Base-by-base conservation (phyloP, 768 basidiomycete species). In the Daedaleopsis nitida region DNA sequence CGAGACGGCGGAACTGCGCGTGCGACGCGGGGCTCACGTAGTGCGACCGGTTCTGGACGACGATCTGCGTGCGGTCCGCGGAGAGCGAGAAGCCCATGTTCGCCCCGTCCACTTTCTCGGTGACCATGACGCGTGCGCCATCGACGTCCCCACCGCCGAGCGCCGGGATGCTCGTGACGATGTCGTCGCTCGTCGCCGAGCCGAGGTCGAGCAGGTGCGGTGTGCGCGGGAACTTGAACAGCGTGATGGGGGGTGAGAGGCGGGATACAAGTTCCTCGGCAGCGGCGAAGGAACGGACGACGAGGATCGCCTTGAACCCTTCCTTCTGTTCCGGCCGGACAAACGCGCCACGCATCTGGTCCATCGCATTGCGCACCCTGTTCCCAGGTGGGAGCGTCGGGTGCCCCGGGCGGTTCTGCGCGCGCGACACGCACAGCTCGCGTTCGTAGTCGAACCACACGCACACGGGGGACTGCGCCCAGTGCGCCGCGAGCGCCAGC, bases 81-180 rank as follows among this genome's bases (percentile, higher is more conserved):
- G 81, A 82, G 23, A 86, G 76, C 19, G 83, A 84, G 69, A 87
- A 82, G 7, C 84, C 86, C 81, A 87, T 82, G 69, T 88, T 87
- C 43, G 86, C 84, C 4, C 86, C 86, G 71, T 87, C 86, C 52
- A 87, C 76, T 66, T 88, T 87, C 66, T 88, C 86, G 4, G 84
- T 85, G 68, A 86, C 78, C 39, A 84, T 73, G 52, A 82, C 76
- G 57, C 74, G 70, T 9, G 51, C 11, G 35, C 35, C 48, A n/a
- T 49, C 49, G 17, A 38, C 37, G 37, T 38, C 37, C n/a, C 27
- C 27, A 7, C 27, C 27, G 19, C 21, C 10, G 35, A 54, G 32
- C 10, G 7, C 51, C 13, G 57, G 54, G 5, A 55, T 17, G 6
- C 24, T 16, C 47, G 23, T 34, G 16, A 52, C 47, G n/a, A 84